Evolutionary conservation across 1,284 basidiomycete species (phyloP), one percentile per base, ranked within the genome.

Genomic region (Inonotus hispidus): DNA sequence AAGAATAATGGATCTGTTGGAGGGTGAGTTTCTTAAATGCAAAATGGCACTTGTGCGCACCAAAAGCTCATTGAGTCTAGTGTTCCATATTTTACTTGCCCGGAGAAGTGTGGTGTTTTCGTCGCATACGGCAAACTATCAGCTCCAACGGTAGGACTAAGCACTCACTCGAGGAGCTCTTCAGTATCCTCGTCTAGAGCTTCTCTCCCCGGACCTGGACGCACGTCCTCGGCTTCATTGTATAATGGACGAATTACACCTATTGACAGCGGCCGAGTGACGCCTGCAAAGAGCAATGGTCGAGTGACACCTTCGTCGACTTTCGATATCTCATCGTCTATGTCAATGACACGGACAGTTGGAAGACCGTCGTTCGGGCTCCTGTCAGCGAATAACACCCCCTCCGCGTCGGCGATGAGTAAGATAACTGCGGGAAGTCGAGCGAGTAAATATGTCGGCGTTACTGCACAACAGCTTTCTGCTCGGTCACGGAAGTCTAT

Each of bases 1-100:
- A 98, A 98, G 77, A 99, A 99, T 69, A 86, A 98, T 69, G 96
- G 96, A 21, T 84, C 84, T 49, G 94, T 97, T 2, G 82, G 81
- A 65, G 92, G 92, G 94, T 96, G 70, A 79, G 92, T 71, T n/a
- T 21, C 7, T 14, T 21, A 3, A 43, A 1, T 7, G 13, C 13
- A 27, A 56, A 35, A 62, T 49, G 41, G 5, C 25, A 29, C 32
- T 10, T 52, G 29, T 53, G 19, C 35, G 29, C 13, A 21, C 16
- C 29, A 29, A 14, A 45, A 39, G 35, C 58, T 47, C 62, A 52
- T 46, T 50, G 37, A n/a, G 39, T 46, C 11, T 29, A 88, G 94
- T 46, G 84, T 86, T 50, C 85, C 82, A 69, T 98, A 99, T 73
- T 99, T 99, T 70, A 71, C 78, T 0, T 98, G 95, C 72, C 83